phyloP scores from a whole-genome alignment of 495 filamentous ascomycete species.

The Penicillium pulvis region DNA sequence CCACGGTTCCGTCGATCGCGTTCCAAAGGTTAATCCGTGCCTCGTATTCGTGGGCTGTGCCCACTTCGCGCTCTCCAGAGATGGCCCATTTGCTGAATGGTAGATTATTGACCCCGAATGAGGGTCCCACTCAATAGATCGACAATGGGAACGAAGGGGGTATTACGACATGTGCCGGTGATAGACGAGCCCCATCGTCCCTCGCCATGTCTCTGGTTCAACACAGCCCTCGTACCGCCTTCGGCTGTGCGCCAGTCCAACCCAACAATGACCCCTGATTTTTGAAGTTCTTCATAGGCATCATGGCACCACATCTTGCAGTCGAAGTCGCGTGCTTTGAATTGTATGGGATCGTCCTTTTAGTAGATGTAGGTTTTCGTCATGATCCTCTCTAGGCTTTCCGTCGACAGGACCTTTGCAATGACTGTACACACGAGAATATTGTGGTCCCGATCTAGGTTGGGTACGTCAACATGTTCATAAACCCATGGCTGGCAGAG shows the following conservation, averaged over 20 bases:
- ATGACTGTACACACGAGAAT: slow-evolving; percentile 6
- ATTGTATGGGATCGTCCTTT: background rate
- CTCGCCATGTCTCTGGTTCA: slow-evolving; percentile 4
- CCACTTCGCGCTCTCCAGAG: too few relatives aligned
- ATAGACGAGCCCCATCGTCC: background rate
- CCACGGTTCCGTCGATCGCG: slow-evolving; percentile 11
- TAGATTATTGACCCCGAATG: background rate
- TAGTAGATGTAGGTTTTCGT: slow-evolving; percentile 1
- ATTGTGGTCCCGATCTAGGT: slow-evolving; percentile 1
- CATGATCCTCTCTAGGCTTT: background rate
- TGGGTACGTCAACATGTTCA: background rate
- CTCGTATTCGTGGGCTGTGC: slow-evolving; percentile 6
- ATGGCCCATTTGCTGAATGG: too few relatives aligned
- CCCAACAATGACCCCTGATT: background rate
- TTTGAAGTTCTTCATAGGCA: background rate
- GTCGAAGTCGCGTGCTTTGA: slow-evolving; percentile 4
- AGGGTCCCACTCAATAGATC: slow-evolving; percentile 4
- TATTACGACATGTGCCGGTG: background rate
- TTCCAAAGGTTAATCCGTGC: background rate
- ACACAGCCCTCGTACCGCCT: slow-evolving; percentile 3
- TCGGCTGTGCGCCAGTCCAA: slow-evolving; percentile 11
- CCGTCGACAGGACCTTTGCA: slow-evolving; percentile 5
- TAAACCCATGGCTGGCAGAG: background rate
- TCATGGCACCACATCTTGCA: slow-evolving; percentile 4
- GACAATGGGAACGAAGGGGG: slow-evolving; percentile 7